Evolutionary conservation across 805 yeast genomes (phyloP).

Genomic region (Candida insectorum): DNA sequence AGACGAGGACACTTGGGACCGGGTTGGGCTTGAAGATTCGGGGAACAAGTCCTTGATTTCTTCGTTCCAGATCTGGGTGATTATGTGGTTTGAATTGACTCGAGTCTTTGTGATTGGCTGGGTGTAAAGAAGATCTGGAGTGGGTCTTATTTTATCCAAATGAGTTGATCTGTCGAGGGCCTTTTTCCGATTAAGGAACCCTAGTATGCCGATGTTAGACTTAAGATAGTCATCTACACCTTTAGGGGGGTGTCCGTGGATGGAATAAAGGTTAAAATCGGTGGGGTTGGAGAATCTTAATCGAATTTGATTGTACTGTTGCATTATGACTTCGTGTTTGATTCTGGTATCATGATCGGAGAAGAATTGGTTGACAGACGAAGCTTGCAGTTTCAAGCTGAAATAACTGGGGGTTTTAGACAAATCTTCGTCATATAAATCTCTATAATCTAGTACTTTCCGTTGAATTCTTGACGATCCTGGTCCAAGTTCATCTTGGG

Average conservation of each 20-base stretch:
- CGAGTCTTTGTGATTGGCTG: too few species aligned
- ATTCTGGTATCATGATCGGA: slow-evolving; percentile 23
- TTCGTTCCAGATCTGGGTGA: too few species aligned
- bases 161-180: too few species aligned
- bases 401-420: slow-evolving; percentile 8
- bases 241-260: slow-evolving; percentile 2
- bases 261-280: slow-evolving; percentile 4
- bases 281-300: slow-evolving; percentile 20
- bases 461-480: slow-evolving; percentile 29
- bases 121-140: too few species aligned
- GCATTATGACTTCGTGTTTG: slow-evolving; percentile 33
- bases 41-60: slow-evolving; percentile 7
- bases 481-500: slow-evolving; percentile 1
- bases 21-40: too few species aligned
- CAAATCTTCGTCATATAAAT: slow-evolving; percentile 16
- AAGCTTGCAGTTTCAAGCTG: slow-evolving; percentile 5
- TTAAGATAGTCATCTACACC: slow-evolving; percentile 5
- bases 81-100: too few species aligned
- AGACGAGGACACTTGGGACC: too few species aligned
- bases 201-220: slow-evolving; percentile 23
- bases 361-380: neutral
- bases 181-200: slow-evolving; percentile 20
- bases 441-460: slow-evolving; percentile 31
- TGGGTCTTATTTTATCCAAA: too few species aligned
- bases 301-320: slow-evolving; percentile 36